Evolutionary conservation across 305 asterid genomes (phyloP), one percentile per base, ranked within the genome.

Genomic region (Andrographis paniculata): DNA sequence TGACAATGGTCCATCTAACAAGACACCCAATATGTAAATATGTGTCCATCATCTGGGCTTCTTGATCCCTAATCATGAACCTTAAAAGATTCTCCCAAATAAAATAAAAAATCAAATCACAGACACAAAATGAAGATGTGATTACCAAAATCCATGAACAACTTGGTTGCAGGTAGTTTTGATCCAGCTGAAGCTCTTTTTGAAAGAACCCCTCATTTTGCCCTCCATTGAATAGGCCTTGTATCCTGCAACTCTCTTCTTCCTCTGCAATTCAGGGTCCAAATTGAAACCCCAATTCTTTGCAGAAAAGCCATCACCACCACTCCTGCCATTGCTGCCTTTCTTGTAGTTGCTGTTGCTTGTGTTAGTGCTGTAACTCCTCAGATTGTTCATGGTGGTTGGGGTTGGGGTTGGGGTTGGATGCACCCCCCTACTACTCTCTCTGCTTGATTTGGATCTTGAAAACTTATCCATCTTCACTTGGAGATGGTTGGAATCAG

Each of bases 101-200:
- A 31, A 14, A 1, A 10, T 5, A 31, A 8, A 24, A 12, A 15
- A 45, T 20, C 0, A 18, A 17, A 23, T 1, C 15, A 2, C 17
- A 28, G 28, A 13, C 11, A 35, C 62, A 64, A 55, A 45, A 16
- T 24, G 30, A 27, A 17, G 8, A 11, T n/a, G n/a, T n/a, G n/a
- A 21, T 76, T 80, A 77, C 59, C 77, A 55, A 20, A 55, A 39
- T 6, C 84, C 92, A 71, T 80, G 71, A 43, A 78, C 66, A 0
- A 77, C 77, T 33, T 73, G 78, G 50, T 58, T 62, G 68, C 83
- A 80, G 20, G 80, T 51, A 22, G 75, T 58, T 42, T 84, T 84
- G 42, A 84, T 84, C 94, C 94, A 84, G 53, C 70, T 75, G 40
- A 77, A 73, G 58, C 83, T 84, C 63, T 68, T 78, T 16, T 72